Percentiles rank a stretch among this genome's conserved stretches.
Conservation (phyloP, 306 rosid species). For the Quercus wislizeni region DNA sequence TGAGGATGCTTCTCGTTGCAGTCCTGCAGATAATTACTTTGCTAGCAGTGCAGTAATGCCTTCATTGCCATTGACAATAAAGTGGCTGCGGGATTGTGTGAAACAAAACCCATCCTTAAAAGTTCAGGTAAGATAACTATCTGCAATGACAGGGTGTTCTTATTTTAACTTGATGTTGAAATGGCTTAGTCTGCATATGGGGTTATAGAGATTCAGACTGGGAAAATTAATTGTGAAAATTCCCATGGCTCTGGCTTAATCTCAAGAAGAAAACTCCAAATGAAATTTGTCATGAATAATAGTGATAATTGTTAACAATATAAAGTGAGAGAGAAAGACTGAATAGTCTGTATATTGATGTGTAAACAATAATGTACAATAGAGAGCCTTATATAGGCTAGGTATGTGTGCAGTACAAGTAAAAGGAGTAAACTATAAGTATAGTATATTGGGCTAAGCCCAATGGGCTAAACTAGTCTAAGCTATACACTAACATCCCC, state of each 20-base stretch:
- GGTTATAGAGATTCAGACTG: no score
- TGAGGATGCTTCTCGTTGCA: slow-evolving; percentile 34
- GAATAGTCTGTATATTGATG: no score
- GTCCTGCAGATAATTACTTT: slow-evolving; percentile 19
- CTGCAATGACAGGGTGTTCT: not conserved
- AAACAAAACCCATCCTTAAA: slow-evolving; percentile 58
- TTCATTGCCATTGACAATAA: slow-evolving; percentile 67
- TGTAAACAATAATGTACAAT: no score
- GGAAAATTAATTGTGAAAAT: no score
- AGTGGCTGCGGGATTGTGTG: slow-evolving; percentile 66
- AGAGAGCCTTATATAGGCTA: no score
- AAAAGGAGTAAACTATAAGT: no score
- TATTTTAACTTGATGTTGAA: not conserved
- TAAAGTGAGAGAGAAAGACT: no score
- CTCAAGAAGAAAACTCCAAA: not conserved
- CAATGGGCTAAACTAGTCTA: no score
- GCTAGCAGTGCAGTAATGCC: slow-evolving; percentile 65
- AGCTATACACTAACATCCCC: no score
- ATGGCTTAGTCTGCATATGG: not conserved
- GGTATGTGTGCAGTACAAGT: no score
- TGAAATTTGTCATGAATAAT: not conserved
- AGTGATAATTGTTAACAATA: not conserved
- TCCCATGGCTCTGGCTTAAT: no score
- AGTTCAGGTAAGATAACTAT: slow-evolving; percentile 41
- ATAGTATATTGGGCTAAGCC: no score